These are phyloP conservation scores for Penicillium paxilli DNA, from an alignment of 495 filamentous ascomycete species.

Conservation along the genomic window DNA sequence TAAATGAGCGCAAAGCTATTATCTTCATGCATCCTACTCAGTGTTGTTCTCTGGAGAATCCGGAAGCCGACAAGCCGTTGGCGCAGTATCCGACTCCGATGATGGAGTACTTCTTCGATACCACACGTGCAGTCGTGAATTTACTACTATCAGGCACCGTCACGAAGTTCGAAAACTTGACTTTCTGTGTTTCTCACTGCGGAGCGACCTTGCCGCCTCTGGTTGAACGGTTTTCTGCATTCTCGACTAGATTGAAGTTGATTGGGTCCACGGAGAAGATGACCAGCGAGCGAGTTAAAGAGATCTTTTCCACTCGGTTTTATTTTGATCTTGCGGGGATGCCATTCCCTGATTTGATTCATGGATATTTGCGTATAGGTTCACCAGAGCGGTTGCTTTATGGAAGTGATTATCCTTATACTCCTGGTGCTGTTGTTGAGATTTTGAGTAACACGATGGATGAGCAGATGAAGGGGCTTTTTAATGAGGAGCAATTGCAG, in stretches of 20 bases:
- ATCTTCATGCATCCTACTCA: slow-evolving; percentile 7
- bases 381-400: not conserved
- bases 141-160: slow-evolving; percentile 1
- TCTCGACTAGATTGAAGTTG: not conserved
- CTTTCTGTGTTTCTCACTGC: slow-evolving; percentile 1
- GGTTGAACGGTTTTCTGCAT: not conserved
- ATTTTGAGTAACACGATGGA: not conserved
- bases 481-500: not conserved
- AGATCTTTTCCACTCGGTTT: not conserved
- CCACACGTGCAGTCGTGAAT: slow-evolving; percentile 2
- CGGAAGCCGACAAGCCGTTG: not conserved
- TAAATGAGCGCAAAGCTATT: not conserved
- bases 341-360: not conserved
- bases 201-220: slow-evolving; percentile 1
- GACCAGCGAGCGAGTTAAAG: slow-evolving; percentile 1
- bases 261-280: not conserved
- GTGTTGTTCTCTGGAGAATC: slow-evolving; percentile 1
- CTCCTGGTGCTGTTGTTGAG: not conserved
- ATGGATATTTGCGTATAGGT: not conserved
- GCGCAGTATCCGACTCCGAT: slow-evolving; percentile 1
- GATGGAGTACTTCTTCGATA: slow-evolving; percentile 5
- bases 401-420: slow-evolving; percentile 4
- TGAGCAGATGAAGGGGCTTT: not conserved
- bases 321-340: not conserved
- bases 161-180: slow-evolving; percentile 1